phyloP scores from a whole-genome alignment of 371 early-diverging fungal species.

The Mucor plumbeus region DNA sequence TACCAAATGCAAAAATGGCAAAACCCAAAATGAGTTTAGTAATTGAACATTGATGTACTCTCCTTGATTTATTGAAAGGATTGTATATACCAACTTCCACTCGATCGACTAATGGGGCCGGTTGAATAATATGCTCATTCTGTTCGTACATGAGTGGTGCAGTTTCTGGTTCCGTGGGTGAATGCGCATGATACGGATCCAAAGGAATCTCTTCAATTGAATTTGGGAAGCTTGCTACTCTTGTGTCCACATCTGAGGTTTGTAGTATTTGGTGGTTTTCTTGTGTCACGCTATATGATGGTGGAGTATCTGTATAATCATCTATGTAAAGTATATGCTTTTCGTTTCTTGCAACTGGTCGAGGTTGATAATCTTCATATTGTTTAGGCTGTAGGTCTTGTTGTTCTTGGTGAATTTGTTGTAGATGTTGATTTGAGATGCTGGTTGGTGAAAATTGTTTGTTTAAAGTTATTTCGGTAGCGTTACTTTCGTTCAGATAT shows the following conservation, averaged over 20 bases:
- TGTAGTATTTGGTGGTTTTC: not conserved
- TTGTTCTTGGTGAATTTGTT: not conserved
- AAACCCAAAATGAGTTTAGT: not conserved
- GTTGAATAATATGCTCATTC: not conserved
- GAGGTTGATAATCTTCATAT: not conserved
- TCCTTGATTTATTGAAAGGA: not conserved
- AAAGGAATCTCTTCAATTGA: not conserved
- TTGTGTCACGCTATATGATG: not conserved
- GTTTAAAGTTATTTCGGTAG: not conserved
- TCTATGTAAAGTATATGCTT: not conserved
- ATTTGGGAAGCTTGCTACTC: not conserved
- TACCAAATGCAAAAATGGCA: not conserved
- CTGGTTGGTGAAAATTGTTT: not conserved
- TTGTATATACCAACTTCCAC: not conserved
- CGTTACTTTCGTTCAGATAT: not conserved
- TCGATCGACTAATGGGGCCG: not conserved
- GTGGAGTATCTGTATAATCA: not conserved
- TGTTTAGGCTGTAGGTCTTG: no score
- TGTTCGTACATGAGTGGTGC: not conserved
- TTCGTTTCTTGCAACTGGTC: not conserved
- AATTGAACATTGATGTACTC: not conserved
- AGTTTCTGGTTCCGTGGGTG: not conserved
- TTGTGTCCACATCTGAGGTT: not conserved
- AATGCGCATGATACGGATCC: not conserved
- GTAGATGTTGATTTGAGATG: not conserved